Base-by-base conservation (phyloP, 129 eudicot genomes). In the Centaurea solstitialis region DNA sequence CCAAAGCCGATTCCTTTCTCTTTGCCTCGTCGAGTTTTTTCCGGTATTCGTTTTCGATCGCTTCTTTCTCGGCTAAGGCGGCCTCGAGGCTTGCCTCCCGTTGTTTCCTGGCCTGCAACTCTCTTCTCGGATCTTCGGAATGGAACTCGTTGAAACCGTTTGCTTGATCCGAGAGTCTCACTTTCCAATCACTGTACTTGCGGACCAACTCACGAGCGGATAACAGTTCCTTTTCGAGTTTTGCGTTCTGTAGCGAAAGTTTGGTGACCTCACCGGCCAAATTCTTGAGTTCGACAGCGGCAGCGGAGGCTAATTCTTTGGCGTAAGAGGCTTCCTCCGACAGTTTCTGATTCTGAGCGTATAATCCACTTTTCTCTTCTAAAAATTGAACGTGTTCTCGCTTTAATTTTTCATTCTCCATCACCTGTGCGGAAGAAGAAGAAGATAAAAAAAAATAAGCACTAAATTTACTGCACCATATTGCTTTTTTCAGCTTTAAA, bases 251-350 rank as follows among this genome's bases (percentile, higher is more conserved):
- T 38, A 96, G 72, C 4, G 99, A 96, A 9, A 93, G 89, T 76
- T 93, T 96, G 7, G 99, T 93, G 21, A 96, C 96, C 86, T 96
- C 98, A 72, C 92, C 92, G 2, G 99, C 98, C 80, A 96, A 83
- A 77, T 91, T 93, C 81, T 93, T 96, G 62, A 96, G 87, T 84
- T 93, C 99, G 10, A 91, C 92, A 18, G 99, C 99, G 26, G 99
- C 99, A 76, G 99, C 98, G 68, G 99, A 93, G 18, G 99, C 99
- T 21, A 96, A 84, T 83, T 96, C 99, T 69, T 96, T 96, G 9
- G 99, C 99, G 33, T 96, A 96, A 47, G 98, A 96, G 33, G 99
- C 98, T 91, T 96, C 99, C 86, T 96, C 99, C 5, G 99, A 89
- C 10, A 96, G 76, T 80, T 96, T 96, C 78, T 91, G 99, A 78